Evolutionary conservation across 768 basidiomycete genomes (phyloP), one percentile per base, ranked within the genome.

Genomic region (Cyathus striatus): DNA sequence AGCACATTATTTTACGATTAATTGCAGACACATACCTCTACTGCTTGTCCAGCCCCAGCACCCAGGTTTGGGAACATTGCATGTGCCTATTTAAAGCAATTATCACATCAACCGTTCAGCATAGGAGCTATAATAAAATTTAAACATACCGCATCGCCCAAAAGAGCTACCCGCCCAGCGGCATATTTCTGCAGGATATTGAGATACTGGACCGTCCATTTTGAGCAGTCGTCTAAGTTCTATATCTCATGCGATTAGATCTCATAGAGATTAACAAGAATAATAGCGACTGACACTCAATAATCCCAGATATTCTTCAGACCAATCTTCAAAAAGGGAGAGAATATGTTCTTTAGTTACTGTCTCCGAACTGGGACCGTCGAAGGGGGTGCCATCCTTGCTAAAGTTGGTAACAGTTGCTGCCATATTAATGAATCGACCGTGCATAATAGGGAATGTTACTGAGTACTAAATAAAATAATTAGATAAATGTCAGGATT

Each of bases 41-140:
- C 49, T 9, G 54, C 58, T 38, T 58, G 57, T n/a, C 55, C 58
- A 16, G 57, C 57, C 22, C 57, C 54, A 22, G 57, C 51, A 23
- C 54, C 57, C 22, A 49, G 47, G 42, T 58, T 47, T 22, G 59
- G 56, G 4, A 46, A 51, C 59, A 60, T 60, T n/a, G 54, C 59
- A 43, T 60, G 59, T 22, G 55, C 55, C 53, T 55, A 26, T 38
- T 35, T 17, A 32, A 32, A 32, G 12, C 5, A 32, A 13, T 13
- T 3, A 3, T 13, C 17, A 2, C 12, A 16, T 32, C 16, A n/a
- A n/a, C 12, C 3, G 16, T 32, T 12, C 30, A 32, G 16, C 3
- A 13, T n/a, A n/a, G n/a, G n/a, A n/a, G n/a, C 3, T 32, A 5
- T 13, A 13, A 13, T 12, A 32, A 13, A 32, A 32, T 13, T 13